These are phyloP conservation scores for Solanum pimpinellifolium DNA, from an alignment of 257 asterid species.

Conservation along the genomic window DNA sequence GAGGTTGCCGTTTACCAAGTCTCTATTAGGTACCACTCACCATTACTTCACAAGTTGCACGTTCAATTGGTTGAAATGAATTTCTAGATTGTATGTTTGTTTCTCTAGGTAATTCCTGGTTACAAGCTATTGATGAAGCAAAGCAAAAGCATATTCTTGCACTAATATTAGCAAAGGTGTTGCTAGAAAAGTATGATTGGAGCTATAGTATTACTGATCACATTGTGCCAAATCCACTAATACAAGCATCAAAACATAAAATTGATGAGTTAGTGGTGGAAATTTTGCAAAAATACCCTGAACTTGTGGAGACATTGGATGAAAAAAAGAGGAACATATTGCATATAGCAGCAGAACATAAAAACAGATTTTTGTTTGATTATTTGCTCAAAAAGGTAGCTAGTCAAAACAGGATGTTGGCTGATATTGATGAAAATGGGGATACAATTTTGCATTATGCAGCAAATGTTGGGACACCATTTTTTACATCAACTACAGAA, in stretches of 20 bases:
- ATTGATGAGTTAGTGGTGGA: background rate
- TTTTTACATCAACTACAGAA: background rate
- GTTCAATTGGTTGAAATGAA: background rate
- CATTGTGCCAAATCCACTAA: background rate
- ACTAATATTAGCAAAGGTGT: background rate
- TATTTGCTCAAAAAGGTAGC: background rate
- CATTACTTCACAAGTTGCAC: background rate
- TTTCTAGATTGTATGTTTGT: background rate
- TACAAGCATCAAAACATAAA: background rate
- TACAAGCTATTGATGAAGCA: background rate
- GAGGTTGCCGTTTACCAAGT: background rate
- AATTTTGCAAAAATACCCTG: background rate
- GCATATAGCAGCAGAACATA: background rate
- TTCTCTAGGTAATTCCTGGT: background rate
- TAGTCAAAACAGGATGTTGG: background rate
- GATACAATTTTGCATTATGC: constrained; percentile 7
- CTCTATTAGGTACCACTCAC: background rate
- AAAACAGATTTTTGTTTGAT: background rate
- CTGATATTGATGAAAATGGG: background rate
- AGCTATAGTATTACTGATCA: background rate
- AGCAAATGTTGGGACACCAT: background rate
- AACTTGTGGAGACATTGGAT: background rate
- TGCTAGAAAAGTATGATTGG: background rate
- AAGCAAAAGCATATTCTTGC: constrained; percentile 4
- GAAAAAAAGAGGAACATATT: background rate